phyloP scores from a whole-genome alignment of 2,329 filamentous ascomycete species.

The Amesomyces nigricolor region DNA sequence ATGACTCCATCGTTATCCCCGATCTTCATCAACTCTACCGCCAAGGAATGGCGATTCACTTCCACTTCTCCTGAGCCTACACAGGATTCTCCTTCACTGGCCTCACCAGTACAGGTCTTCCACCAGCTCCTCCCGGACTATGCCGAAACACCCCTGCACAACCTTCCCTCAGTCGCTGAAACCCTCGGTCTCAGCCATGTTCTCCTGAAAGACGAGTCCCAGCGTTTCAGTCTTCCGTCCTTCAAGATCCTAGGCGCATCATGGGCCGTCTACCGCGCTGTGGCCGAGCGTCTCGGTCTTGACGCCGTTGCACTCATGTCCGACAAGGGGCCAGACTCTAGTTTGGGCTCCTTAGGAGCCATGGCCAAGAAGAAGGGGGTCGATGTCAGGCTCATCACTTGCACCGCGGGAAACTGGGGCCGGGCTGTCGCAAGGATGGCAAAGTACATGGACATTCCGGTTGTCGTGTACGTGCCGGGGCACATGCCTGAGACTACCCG shows the following conservation, averaged over 20 bases:
- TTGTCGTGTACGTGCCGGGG: constrained; percentile 57
- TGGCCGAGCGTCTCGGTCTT: constrained; percentile 42
- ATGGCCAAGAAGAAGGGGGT: constrained; percentile 29
- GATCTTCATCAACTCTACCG: too few relatives aligned
- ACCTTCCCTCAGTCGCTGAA: constrained; percentile 48
- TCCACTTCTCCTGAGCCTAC: neutral
- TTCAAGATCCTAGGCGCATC: constrained; percentile 80
- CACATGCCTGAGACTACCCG: constrained; percentile 51
- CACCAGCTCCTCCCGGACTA: constrained; percentile 56
- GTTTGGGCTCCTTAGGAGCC: neutral
- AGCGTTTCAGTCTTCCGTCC: constrained; percentile 61
- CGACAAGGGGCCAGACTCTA: neutral
- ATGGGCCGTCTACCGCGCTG: constrained; percentile 61
- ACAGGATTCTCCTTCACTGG: neutral
- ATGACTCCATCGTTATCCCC: too few relatives aligned
- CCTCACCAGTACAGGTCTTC: constrained; percentile 35
- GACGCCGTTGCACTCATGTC: constrained; percentile 20
- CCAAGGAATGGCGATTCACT: neutral
- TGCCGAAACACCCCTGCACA: constrained; percentile 46
- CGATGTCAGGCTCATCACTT: constrained; percentile 49
- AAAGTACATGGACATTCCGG: constrained; percentile 48
- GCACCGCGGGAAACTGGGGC: constrained; percentile 74
- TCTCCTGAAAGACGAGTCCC: constrained; percentile 66
- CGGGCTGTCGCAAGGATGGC: constrained; percentile 67
- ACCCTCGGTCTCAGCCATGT: constrained; percentile 54